Evolutionary conservation across 169 alveolate species (phyloP).

Genomic region (Miamiensis avidus): DNA sequence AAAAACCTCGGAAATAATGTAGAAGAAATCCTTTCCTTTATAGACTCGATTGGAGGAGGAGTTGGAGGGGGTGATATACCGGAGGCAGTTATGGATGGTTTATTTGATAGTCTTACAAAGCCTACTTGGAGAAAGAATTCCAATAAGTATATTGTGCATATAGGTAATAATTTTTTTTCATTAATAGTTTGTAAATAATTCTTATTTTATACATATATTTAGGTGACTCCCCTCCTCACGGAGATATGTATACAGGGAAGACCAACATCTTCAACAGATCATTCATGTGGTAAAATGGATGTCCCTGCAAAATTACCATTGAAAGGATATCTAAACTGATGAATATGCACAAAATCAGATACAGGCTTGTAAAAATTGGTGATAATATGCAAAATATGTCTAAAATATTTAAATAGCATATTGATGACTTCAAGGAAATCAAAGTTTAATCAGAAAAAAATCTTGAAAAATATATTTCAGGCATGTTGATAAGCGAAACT

Average conservation of each 20-base stretch:
- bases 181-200: no score
- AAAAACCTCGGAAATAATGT: no score
- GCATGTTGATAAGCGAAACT: background rate
- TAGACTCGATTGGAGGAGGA: conserved; percentile 16
- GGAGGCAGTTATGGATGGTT: conserved; percentile 58
- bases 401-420: conserved; percentile 1
- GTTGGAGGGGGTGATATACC: conserved; percentile 60
- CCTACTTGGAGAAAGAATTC: conserved; percentile 67
- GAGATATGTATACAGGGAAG: conserved; percentile 38
- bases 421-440: background rate
- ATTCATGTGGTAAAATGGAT: conserved; percentile 13
- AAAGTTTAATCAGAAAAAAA: background rate
- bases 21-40: no score
- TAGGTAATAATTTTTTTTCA: conserved; percentile 7
- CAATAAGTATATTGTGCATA: conserved; percentile 67
- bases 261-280: conserved; percentile 12
- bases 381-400: conserved; percentile 16
- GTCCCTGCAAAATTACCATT: conserved; percentile 11
- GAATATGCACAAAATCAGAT: conserved; percentile 3
- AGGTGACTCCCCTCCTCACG: conserved; percentile 84
- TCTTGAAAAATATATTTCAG: background rate
- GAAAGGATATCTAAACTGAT: conserved; percentile 12
- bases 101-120: conserved; percentile 53
- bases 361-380: conserved; percentile 10
- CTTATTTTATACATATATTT: no score